These are phyloP conservation scores for Euryodendron excelsum DNA, from an alignment of 148 eudicot species.

Conservation along the genomic window DNA sequence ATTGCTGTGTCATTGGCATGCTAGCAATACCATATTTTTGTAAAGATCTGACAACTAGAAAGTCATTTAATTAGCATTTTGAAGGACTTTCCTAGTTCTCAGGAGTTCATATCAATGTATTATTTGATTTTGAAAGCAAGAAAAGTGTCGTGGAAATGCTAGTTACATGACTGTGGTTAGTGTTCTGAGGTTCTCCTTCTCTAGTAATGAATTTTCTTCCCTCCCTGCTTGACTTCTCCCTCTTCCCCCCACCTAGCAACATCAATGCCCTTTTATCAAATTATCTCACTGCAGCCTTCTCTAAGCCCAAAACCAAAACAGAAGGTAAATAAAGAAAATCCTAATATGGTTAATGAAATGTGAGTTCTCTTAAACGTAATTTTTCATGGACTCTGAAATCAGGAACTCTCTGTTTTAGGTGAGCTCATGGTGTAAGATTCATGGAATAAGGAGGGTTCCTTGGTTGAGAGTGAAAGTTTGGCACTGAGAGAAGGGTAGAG, in stretches of 20 bases:
- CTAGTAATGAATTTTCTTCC: not conserved
- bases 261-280: too few species aligned
- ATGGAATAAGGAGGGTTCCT: conserved; percentile 25
- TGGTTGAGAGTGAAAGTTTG: conserved; percentile 29
- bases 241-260: not conserved
- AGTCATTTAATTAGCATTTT: too few species aligned
- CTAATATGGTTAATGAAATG: not conserved
- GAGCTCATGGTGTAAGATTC: conserved; percentile 19
- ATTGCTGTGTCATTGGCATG: too few species aligned
- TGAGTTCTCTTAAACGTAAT: conserved; percentile 50
- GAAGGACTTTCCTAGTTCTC: too few species aligned
- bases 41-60: too few species aligned
- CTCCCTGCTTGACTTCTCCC: not conserved
- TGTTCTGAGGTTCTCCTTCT: not conserved
- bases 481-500: conserved; percentile 37
- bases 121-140: too few species aligned
- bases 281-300: not conserved
- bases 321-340: too few species aligned
- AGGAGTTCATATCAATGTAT: too few species aligned
- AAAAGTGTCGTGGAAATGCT: not conserved
- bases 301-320: not conserved
- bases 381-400: conserved; percentile 51
- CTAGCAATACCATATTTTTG: too few species aligned
- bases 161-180: not conserved
- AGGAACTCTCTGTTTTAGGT: conserved; percentile 20